Base-by-base conservation (phyloP, 2,329 filamentous ascomycete genomes). In the Ascochyta koolunga region DNA sequence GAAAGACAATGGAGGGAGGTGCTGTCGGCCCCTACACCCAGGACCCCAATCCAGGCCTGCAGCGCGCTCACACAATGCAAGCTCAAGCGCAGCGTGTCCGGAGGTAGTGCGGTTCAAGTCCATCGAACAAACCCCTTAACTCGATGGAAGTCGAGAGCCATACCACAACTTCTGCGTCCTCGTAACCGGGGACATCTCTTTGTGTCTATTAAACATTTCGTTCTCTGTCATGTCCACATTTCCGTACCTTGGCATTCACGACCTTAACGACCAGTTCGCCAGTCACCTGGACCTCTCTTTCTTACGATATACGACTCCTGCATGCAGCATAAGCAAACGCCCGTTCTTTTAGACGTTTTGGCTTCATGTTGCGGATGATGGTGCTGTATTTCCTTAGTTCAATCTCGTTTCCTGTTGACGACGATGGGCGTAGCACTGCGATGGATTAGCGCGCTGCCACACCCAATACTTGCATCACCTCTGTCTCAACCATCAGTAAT, bases 1-100 rank as follows among this genome's bases (percentile, higher is more conserved):
- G 90, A 60, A 93, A 93, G 80, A 93, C 89, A 0, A 81, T 89
- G 62, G 76, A 82, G 36, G 79, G 80, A 31, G 68, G 72, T 31
- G 69, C 72, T 25, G 70, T 72, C n/a, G 71, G 61, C 41, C 61
- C 65, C 16, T 74, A 73, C 45, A 60, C 62, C n/a, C 64, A 66
- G 25, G 70, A 71, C 38, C 66, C 70, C 31, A 70, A 62, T 38
- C 61, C 65, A 40, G 66, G 65, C 19, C 63, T 73, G 16, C 71
- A 74, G 51, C 67, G 71, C 36, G 62, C 71, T 2, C 68, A 69
- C 27, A 65, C 71, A 8, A 68, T 64, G 49, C 62, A 64, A 36
- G 58, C 64, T 27, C 69, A 72, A 48, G 44, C 51, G 22, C 51
- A 54, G 41, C 51, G 32, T 15, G 51, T 46, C 11, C 40, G 46